Conservation (phyloP, 2,329 filamentous ascomycete species). For the Botrytis byssoidea region DNA sequence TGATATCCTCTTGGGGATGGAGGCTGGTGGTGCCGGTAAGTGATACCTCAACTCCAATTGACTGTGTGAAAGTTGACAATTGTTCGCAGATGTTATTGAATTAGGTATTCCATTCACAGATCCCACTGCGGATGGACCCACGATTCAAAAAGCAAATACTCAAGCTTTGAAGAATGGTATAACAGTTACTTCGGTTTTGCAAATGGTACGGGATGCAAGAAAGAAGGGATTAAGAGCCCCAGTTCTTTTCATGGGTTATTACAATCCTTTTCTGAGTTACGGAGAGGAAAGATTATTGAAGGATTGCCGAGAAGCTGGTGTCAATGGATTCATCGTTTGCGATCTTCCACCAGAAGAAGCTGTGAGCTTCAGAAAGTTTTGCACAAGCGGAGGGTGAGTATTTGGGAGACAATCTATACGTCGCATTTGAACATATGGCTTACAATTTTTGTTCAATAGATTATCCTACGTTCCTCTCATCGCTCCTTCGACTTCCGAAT, state of each 20-base stretch:
- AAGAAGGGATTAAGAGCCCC: slow-evolving; percentile 75
- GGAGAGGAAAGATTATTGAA: slow-evolving; percentile 85
- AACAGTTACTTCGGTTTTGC: slow-evolving; percentile 73
- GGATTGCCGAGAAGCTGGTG: slow-evolving; percentile 78
- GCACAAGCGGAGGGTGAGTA: slow-evolving; percentile 69
- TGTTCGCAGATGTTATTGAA: slow-evolving; percentile 79
- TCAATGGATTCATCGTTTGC: slow-evolving; percentile 96
- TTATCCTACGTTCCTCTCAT: slow-evolving; percentile 97
- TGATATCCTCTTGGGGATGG: slow-evolving; percentile 81
- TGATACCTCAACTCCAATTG: background rate
- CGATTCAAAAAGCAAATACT: slow-evolving; percentile 94
- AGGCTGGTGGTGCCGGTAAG: slow-evolving; percentile 86
- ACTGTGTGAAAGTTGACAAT: slow-evolving; percentile 12
- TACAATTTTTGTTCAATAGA: slow-evolving; percentile 42
- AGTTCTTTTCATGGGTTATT: slow-evolving; percentile 97
- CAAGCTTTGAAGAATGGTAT: slow-evolving; percentile 86
- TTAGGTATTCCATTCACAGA: slow-evolving; percentile 96
- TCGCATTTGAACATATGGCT: slow-evolving; percentile 16
- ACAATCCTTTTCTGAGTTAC: slow-evolving; percentile 92
- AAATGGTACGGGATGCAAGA: slow-evolving; percentile 81
- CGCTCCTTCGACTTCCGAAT: slow-evolving; percentile 86
- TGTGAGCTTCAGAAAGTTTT: slow-evolving; percentile 83
- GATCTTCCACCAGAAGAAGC: slow-evolving; percentile 96
- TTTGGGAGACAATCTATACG: background rate
- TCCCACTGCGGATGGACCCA: slow-evolving; percentile 95